These are phyloP conservation scores for Verticillium nonalfalfae DNA, from an alignment of 2,329 filamentous ascomycete species.

Conservation along the genomic window DNA sequence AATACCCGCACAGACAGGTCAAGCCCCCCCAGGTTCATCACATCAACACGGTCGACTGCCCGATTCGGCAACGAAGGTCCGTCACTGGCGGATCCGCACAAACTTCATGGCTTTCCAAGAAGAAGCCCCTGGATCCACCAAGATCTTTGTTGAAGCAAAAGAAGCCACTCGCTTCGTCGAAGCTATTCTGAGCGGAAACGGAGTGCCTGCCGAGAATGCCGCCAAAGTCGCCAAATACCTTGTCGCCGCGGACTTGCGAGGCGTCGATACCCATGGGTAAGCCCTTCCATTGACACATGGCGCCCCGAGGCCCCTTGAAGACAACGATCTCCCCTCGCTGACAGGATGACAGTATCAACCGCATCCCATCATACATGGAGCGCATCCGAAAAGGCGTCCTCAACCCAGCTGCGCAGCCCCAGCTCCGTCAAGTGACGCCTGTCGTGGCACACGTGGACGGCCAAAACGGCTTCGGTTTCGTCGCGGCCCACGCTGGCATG, in stretches of 20 bases:
- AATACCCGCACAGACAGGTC: neutral
- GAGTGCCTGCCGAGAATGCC: conserved; percentile 53
- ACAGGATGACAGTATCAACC: conserved; percentile 47
- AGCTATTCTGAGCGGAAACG: conserved; percentile 52
- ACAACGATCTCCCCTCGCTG: too few species aligned
- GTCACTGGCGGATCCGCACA: neutral
- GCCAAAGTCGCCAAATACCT: conserved; percentile 60
- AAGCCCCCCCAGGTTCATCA: neutral
- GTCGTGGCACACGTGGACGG: conserved; percentile 64
- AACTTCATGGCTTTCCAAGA: neutral
- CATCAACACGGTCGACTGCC: neutral
- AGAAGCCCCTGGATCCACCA: conserved; percentile 4
- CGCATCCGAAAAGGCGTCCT: conserved; percentile 66
- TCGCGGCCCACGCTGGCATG: conserved; percentile 64
- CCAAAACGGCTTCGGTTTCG: conserved; percentile 69
- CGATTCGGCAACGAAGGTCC: neutral
- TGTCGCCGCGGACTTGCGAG: conserved; percentile 68
- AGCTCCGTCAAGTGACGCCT: conserved; percentile 56
- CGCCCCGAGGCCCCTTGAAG: too few species aligned
- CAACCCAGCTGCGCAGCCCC: conserved; percentile 52
- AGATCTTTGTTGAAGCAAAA: conserved; percentile 26
- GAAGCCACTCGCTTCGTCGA: conserved; percentile 42
- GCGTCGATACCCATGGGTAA: conserved; percentile 68
- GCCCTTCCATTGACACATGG: neutral
- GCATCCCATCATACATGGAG: conserved; percentile 71